A percentile compares a stretch with the other conserved stretches of the same genome.
Conservation (phyloP, 768 basidiomycete species). For the Saitozyma sp. region DNA sequence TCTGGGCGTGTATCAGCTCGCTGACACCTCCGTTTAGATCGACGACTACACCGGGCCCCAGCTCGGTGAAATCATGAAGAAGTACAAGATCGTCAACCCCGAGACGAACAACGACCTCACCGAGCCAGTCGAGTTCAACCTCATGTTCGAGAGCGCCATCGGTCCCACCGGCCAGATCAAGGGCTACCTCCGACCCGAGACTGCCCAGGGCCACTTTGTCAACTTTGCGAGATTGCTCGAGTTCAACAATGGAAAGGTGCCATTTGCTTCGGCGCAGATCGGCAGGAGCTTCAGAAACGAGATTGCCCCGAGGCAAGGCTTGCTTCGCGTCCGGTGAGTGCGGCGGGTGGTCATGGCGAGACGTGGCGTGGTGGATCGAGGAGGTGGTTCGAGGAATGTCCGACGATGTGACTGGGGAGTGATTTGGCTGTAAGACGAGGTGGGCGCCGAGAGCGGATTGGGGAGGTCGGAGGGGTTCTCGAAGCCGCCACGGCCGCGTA, state of each 20-base stretch:
- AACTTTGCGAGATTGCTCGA: conserved; percentile 96
- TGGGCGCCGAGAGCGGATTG: no score
- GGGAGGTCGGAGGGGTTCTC: no score
- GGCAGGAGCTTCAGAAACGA: conserved; percentile 97
- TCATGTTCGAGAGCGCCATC: conserved; percentile 97
- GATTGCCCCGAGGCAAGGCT: conserved; percentile 92
- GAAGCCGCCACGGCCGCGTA: no score
- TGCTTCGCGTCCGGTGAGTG: conserved; percentile 78
- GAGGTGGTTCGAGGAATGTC: no score
- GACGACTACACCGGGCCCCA: conserved; percentile 91
- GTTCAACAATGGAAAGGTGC: conserved; percentile 94
- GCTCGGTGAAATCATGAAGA: conserved; percentile 80
- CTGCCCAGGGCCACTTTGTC: conserved; percentile 97
- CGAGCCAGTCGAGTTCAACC: conserved; percentile 93
- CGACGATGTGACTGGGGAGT: no score
- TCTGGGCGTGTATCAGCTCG: background rate
- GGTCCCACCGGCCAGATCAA: conserved; percentile 96
- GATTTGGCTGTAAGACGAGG: no score
- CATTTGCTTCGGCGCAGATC: conserved; percentile 96
- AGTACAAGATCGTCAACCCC: conserved; percentile 79
- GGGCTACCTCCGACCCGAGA: conserved; percentile 95
- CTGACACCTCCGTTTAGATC: conserved; percentile 58
- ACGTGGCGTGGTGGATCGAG: no score
- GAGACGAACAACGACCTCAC: conserved; percentile 89
- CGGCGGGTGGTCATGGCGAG: no score